These are phyloP conservation scores for Nyssa sinensis DNA, from an alignment of 148 eudicot genomes.

Conservation along the genomic window DNA sequence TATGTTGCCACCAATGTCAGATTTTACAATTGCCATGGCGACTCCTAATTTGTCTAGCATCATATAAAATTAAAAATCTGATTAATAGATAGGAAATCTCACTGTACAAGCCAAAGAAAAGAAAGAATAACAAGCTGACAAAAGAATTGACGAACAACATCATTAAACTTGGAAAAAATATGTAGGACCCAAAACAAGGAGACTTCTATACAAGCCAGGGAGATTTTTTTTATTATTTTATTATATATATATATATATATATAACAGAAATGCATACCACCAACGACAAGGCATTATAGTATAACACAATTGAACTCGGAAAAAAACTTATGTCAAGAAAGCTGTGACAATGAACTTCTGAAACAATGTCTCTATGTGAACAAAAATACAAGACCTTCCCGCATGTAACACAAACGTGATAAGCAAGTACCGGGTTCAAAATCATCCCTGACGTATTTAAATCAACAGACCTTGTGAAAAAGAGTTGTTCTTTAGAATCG, in stretches of 20 bases:
- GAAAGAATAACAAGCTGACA: not conserved
- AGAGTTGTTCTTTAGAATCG: not conserved
- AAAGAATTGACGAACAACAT: too few relatives aligned
- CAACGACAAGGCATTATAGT: not conserved
- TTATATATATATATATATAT: too few relatives aligned
- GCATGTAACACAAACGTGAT: not conserved
- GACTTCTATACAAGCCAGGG: not conserved
- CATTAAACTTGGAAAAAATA: not conserved
- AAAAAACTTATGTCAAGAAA: too few relatives aligned
- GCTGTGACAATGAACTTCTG: not conserved
- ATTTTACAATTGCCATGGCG: constrained; percentile 68
- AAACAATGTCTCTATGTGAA: not conserved
- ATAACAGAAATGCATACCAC: not conserved
- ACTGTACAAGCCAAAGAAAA: not conserved
- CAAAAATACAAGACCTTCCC: not conserved
- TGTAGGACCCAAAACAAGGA: not conserved
- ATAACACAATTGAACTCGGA: not conserved
- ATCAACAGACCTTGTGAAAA: not conserved
- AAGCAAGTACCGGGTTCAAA: not conserved
- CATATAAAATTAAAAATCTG: not conserved
- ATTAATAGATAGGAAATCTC: not conserved
- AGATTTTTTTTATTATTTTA: too few relatives aligned
- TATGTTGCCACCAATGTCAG: constrained; percentile 70
- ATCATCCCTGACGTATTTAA: not conserved
- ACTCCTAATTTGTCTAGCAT: constrained; percentile 68